Percentiles rank a stretch among this genome's conserved stretches.
Conservation (phyloP, 305 asterid genomes). For the Rubia peregrina region DNA sequence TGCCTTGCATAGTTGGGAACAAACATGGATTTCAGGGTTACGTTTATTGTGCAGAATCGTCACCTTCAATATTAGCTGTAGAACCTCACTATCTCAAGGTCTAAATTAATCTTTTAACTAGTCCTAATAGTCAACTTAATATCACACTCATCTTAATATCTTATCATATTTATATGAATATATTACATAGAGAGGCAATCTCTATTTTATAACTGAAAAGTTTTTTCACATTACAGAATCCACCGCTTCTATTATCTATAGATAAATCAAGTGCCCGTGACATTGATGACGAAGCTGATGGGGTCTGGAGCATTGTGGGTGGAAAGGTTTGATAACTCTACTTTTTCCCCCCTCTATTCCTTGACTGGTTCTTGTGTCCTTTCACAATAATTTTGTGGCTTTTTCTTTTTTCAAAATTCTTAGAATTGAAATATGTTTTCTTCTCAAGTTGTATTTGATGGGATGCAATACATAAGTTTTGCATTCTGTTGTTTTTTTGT, state of each 20-base stretch:
- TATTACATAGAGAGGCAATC: conserved; percentile 4
- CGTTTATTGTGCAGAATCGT: conserved; percentile 44
- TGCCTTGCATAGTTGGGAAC: conserved; percentile 44
- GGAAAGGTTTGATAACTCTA: conserved; percentile 54
- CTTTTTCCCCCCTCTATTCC: conserved; percentile 2
- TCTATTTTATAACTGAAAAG: not conserved
- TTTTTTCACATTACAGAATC: conserved; percentile 40
- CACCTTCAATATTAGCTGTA: conserved; percentile 28
- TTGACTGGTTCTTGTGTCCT: not conserved
- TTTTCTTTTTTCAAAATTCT: not conserved
- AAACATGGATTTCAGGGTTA: conserved; percentile 42
- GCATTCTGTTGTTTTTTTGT: not conserved
- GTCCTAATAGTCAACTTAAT: not conserved
- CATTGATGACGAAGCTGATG: conserved; percentile 73
- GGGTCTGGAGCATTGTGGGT: conserved; percentile 88
- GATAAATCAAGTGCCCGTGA: conserved; percentile 61
- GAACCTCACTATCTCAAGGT: conserved; percentile 53
- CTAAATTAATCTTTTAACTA: not conserved
- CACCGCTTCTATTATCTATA: conserved; percentile 54
- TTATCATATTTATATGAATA: not conserved
- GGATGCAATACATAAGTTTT: not conserved
- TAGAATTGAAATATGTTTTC: not conserved
- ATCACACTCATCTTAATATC: not conserved
- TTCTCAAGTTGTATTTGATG: not conserved
- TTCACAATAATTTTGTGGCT: conserved; percentile 6